phyloP scores from a whole-genome alignment of 73 alveolate genomes.

The Tetrahymena thermophila region DNA sequence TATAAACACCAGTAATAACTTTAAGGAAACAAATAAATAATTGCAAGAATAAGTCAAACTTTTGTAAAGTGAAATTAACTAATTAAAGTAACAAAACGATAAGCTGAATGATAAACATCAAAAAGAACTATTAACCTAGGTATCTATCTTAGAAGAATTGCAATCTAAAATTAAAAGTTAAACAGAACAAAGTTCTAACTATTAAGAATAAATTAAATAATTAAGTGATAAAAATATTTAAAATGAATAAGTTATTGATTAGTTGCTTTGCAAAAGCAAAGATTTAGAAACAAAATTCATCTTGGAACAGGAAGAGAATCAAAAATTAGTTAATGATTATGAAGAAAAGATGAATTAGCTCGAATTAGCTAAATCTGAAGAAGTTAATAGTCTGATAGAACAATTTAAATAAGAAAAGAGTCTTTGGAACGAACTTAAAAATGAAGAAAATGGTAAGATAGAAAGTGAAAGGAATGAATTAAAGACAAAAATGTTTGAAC shows the following conservation, averaged over 20 bases:
- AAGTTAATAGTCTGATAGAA: neutral
- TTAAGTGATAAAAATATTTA: neutral
- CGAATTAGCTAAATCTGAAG: neutral
- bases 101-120: neutral
- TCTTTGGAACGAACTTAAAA: neutral
- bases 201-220: neutral
- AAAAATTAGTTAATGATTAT: neutral
- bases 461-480: neutral
- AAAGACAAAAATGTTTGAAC: neutral
- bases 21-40: neutral
- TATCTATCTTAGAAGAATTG: neutral
- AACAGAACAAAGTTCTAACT: neutral
- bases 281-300: neutral
- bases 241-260: neutral
- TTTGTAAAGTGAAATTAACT: neutral
- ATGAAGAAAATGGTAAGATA: neutral
- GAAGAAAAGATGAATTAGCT: neutral
- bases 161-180: neutral
- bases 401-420: neutral
- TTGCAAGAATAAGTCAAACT: neutral
- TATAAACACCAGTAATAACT: no score
- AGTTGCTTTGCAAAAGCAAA: neutral
- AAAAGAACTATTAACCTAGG: neutral
- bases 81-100: neutral
- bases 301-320: neutral